These are phyloP conservation scores for Pseudocercospora vitis DNA, from an alignment of 2,329 filamentous ascomycete genomes.

Conservation along the genomic window DNA sequence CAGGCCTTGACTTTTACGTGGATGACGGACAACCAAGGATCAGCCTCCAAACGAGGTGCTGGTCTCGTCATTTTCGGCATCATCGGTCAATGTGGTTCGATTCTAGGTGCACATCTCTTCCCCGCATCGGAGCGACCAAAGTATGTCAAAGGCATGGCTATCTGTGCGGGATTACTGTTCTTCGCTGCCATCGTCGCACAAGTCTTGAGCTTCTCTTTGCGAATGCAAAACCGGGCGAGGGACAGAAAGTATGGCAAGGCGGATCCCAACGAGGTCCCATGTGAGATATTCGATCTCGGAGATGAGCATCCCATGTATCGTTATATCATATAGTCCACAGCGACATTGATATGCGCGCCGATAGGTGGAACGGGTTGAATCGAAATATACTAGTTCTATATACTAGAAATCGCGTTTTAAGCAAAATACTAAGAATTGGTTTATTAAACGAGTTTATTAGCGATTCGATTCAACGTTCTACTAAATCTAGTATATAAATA, in stretches of 20 bases:
- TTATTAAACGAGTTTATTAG: no score
- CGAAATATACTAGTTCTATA: no score
- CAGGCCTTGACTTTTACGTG: conserved; percentile 38
- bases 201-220: not conserved
- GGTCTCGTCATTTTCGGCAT: conserved; percentile 39
- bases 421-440: no score
- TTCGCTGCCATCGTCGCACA: not conserved
- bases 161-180: conserved; percentile 5
- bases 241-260: conserved; percentile 3
- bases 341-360: no score
- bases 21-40: conserved; percentile 40
- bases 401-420: no score
- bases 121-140: conserved; percentile 1
- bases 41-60: conserved; percentile 39
- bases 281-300: conserved; percentile 8
- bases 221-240: conserved; percentile 6
- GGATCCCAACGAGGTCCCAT: conserved; percentile 3
- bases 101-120: conserved; percentile 7
- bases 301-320: conserved; percentile 11
- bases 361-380: no score
- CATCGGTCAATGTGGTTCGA: conserved; percentile 28
- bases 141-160: conserved; percentile 9
- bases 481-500: no score
- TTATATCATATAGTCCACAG: not conserved
- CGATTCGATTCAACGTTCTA: no score